These are phyloP conservation scores for Candida dajiaensis DNA, from an alignment of 805 yeast genomes.

Conservation along the genomic window DNA sequence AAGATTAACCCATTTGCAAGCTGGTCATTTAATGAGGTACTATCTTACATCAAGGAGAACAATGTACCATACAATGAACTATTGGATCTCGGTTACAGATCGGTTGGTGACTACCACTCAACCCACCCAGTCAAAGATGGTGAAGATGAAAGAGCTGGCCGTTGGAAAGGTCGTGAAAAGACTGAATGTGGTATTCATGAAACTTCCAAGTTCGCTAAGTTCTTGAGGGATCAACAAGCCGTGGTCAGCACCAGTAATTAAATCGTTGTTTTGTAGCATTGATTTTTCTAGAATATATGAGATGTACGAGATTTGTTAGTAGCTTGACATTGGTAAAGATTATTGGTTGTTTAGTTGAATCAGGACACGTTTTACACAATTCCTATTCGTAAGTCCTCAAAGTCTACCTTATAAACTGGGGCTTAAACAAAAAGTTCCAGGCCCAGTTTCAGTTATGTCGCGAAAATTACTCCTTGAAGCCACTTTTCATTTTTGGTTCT, in stretches of 20 bases:
- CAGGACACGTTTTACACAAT: background rate
- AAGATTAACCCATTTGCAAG: conserved; percentile 86
- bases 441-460: background rate
- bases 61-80: conserved; percentile 82
- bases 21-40: conserved; percentile 75
- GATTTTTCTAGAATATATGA: background rate
- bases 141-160: conserved; percentile 93
- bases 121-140: conserved; percentile 86
- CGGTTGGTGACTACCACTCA: conserved; percentile 94
- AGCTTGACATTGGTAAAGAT: too few relatives aligned
- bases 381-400: too few relatives aligned
- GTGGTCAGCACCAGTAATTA: conserved; percentile 1
- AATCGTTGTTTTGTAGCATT: background rate
- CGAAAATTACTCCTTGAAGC: background rate
- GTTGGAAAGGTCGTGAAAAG: conserved; percentile 91
- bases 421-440: background rate
- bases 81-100: conserved; percentile 80
- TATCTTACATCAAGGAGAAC: conserved; percentile 58
- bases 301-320: background rate
- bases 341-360: too few relatives aligned
- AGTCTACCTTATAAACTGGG: background rate
- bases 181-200: conserved; percentile 96
- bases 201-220: conserved; percentile 67
- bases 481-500: background rate
- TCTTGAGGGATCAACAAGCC: conserved; percentile 26